phyloP scores from a whole-genome alignment of 495 filamentous ascomycete genomes.

The Penicillium chermesinum region DNA sequence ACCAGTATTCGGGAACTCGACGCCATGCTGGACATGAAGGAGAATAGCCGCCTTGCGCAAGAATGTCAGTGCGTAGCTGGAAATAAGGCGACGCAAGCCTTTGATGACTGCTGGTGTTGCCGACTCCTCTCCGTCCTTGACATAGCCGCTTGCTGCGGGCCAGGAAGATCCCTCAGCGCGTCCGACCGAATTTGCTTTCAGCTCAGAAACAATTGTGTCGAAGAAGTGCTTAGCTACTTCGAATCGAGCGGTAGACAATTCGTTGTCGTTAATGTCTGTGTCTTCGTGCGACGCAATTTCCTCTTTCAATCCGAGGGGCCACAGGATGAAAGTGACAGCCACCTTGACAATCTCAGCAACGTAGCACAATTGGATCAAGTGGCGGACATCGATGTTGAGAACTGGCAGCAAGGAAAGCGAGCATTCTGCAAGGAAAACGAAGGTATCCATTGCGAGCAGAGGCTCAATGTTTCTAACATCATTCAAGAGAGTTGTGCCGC shows the following conservation, averaged over 20 bases:
- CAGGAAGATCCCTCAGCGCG: constrained; percentile 38
- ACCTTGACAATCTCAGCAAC: constrained; percentile 87
- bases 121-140: constrained; percentile 41
- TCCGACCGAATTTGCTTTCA: constrained; percentile 42
- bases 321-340: constrained; percentile 41
- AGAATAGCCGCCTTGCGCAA: constrained; percentile 80
- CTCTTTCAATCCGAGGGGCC: constrained; percentile 39
- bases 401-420: constrained; percentile 66
- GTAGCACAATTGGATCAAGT: constrained; percentile 85
- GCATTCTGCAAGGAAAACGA: constrained; percentile 78
- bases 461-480: constrained; percentile 53
- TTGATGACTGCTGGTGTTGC: constrained; percentile 36
- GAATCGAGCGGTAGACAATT: constrained; percentile 28
- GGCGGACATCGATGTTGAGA: constrained; percentile 68
- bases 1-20: constrained; percentile 76
- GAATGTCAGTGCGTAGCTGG: constrained; percentile 83
- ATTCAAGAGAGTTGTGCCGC: constrained; percentile 32
- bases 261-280: constrained; percentile 23
- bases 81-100: constrained; percentile 50
- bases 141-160: constrained; percentile 40
- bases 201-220: constrained; percentile 36
- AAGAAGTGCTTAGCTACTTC: constrained; percentile 36
- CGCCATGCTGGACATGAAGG: constrained; percentile 79
- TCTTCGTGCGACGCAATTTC: constrained; percentile 33
- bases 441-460: constrained; percentile 72